A percentile compares a stretch with the other conserved stretches of the same genome.
These are phyloP conservation scores for Sordariomycetes sp. DNA, from an alignment of 2,329 filamentous ascomycete species.

Conservation along the genomic window DNA sequence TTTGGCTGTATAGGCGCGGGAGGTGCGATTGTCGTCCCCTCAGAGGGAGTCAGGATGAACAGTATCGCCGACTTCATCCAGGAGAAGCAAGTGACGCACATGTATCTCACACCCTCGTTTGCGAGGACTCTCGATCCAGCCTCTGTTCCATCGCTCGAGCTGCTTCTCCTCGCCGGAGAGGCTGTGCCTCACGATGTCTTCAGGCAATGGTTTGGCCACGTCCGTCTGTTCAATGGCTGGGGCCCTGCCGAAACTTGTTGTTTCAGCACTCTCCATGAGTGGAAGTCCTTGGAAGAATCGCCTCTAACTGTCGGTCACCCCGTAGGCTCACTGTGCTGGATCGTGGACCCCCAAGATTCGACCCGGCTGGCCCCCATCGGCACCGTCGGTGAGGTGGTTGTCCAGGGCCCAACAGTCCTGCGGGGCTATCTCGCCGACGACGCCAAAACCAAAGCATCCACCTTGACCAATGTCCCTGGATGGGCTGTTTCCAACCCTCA, in stretches of 20 bases:
- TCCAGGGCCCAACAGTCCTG: slow-evolving; percentile 27
- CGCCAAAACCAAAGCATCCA: slow-evolving; percentile 15
- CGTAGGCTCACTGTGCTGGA: slow-evolving; percentile 7
- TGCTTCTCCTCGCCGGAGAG: slow-evolving; percentile 8
- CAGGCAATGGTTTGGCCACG: slow-evolving; percentile 4
- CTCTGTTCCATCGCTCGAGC: slow-evolving; percentile 2
- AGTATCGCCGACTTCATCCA: background rate
- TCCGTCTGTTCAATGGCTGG: slow-evolving; percentile 7
- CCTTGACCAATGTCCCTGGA: slow-evolving; percentile 8
- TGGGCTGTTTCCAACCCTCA: background rate
- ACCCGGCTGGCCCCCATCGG: slow-evolving; percentile 6
- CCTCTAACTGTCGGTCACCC: slow-evolving; percentile 5
- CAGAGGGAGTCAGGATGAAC: slow-evolving; percentile 4
- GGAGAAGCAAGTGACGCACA: background rate
- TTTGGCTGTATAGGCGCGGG: slow-evolving; percentile 4
- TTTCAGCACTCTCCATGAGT: slow-evolving; percentile 5
- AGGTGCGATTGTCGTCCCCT: slow-evolving; percentile 6
- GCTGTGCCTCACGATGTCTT: slow-evolving; percentile 6
- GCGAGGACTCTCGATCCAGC: slow-evolving; percentile 2
- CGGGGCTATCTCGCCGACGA: slow-evolving; percentile 35
- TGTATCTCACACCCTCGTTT: slow-evolving; percentile 3
- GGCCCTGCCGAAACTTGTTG: slow-evolving; percentile 10
- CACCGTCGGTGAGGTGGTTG: slow-evolving; percentile 7
- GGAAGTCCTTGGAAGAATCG: background rate
- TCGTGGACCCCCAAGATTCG: slow-evolving; percentile 6